These are phyloP conservation scores for Teratosphaeria nubilosa DNA, from an alignment of 2,329 filamentous ascomycete species.

Conservation along the genomic window DNA sequence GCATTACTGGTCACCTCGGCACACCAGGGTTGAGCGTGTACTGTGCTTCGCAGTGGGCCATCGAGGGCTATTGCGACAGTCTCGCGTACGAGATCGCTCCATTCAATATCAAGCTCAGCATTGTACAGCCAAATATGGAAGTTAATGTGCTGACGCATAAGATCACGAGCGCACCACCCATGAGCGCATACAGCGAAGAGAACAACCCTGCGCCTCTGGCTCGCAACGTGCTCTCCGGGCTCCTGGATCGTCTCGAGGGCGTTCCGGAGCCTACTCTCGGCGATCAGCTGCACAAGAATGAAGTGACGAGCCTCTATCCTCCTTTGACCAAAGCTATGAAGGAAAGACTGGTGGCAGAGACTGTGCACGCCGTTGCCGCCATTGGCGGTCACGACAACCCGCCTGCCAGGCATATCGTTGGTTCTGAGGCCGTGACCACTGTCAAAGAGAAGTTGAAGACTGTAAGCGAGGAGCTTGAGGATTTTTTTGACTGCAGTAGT, in stretches of 20 bases:
- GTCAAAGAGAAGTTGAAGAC: constrained; percentile 96
- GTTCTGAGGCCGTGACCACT: constrained; percentile 72
- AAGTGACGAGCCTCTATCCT: constrained; percentile 61
- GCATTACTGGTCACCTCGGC: constrained; percentile 83
- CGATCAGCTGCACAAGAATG: constrained; percentile 36
- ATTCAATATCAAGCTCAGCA: constrained; percentile 92
- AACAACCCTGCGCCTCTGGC: constrained; percentile 69
- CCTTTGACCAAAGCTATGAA: constrained; percentile 57
- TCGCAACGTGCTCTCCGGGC: constrained; percentile 69
- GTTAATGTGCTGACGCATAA: constrained; percentile 79
- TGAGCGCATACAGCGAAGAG: constrained; percentile 58
- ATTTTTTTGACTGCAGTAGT: constrained; percentile 83
- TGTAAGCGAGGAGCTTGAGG: constrained; percentile 89
- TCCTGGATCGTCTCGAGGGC: constrained; percentile 58
- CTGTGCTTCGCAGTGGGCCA: constrained; percentile 84
- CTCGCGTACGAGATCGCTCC: constrained; percentile 90
- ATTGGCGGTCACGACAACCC: constrained; percentile 96
- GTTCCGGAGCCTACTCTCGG: constrained; percentile 32
- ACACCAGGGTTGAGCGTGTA: constrained; percentile 87
- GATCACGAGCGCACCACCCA: constrained; percentile 70
- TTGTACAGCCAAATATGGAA: constrained; percentile 92
- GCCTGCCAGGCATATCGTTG: constrained; percentile 86
- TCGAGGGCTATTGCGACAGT: constrained; percentile 91
- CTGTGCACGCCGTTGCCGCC: constrained; percentile 79
- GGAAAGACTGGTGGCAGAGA: constrained; percentile 71